Conservation (phyloP, 202 grass and related monocot species). For the Musa balbisiana region DNA sequence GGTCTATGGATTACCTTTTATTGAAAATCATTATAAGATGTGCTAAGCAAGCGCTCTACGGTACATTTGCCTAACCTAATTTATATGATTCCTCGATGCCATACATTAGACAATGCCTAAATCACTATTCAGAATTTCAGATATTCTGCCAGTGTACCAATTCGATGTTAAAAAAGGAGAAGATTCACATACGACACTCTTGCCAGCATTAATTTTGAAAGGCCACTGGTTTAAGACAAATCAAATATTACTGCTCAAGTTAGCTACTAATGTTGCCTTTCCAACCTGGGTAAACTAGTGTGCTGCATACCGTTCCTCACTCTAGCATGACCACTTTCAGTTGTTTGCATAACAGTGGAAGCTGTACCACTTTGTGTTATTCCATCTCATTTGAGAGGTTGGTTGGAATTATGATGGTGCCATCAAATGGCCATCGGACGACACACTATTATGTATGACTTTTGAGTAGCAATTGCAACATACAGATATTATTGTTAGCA, state of each 20-base stretch:
- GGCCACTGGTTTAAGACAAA: too few species aligned
- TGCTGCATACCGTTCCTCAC: neutral
- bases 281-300: neutral
- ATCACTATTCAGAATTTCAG: neutral
- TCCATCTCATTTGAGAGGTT: neutral
- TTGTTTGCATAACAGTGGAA: neutral
- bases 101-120: neutral
- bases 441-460: neutral
- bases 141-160: neutral
- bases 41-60: neutral
- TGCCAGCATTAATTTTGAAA: too few species aligned
- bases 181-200: neutral
- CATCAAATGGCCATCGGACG: neutral
- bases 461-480: neutral
- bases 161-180: neutral
- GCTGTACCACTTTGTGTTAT: neutral
- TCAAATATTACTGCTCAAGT: too few species aligned
- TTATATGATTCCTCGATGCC: neutral
- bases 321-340: constrained; percentile 9
- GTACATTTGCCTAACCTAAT: neutral
- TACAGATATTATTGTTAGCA: neutral
- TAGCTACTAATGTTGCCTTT: neutral
- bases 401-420: neutral
- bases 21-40: neutral
- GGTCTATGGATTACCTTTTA: too few species aligned